Evolutionary conservation across 306 rosid genomes (phyloP).

Genomic region (Astragalus glycyphyllos): DNA sequence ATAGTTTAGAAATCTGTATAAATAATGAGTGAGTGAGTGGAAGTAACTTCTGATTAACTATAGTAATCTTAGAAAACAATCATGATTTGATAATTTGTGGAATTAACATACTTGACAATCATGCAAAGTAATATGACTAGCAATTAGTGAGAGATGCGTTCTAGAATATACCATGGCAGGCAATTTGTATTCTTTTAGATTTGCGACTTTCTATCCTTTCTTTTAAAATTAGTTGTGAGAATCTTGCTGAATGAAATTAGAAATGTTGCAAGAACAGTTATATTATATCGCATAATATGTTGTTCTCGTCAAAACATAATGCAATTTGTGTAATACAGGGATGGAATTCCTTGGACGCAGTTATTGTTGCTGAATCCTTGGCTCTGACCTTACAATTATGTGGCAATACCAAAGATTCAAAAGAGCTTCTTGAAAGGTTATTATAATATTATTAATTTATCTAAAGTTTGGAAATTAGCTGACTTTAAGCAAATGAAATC

Average conservation of each 20-base stretch:
- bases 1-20: slow-evolving; percentile 8
- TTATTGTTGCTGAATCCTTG: slow-evolving; percentile 74
- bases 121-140: slow-evolving; percentile 2
- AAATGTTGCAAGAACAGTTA: slow-evolving; percentile 31
- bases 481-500: slow-evolving; percentile 22
- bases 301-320: slow-evolving; percentile 22
- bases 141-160: neutral
- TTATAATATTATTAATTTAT: slow-evolving; percentile 21
- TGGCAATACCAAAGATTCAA: slow-evolving; percentile 63
- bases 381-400: slow-evolving; percentile 73
- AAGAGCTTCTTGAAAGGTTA: slow-evolving; percentile 89
- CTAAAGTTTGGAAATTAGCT: slow-evolving; percentile 8
- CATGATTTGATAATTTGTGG: slow-evolving; percentile 15
- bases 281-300: slow-evolving; percentile 18
- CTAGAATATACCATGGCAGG: too few species aligned
- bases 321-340: slow-evolving; percentile 58
- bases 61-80: slow-evolving; percentile 31
- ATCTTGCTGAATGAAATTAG: slow-evolving; percentile 26
- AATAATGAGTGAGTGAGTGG: slow-evolving; percentile 16
- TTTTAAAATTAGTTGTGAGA: slow-evolving; percentile 31
- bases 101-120: neutral
- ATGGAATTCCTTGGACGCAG: slow-evolving; percentile 80
- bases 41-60: slow-evolving; percentile 12
- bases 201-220: slow-evolving; percentile 25
- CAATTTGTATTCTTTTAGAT: slow-evolving; percentile 30